Conservation (phyloP, 1,139 yeast species). For the Citeromyces hawaiiensis region DNA sequence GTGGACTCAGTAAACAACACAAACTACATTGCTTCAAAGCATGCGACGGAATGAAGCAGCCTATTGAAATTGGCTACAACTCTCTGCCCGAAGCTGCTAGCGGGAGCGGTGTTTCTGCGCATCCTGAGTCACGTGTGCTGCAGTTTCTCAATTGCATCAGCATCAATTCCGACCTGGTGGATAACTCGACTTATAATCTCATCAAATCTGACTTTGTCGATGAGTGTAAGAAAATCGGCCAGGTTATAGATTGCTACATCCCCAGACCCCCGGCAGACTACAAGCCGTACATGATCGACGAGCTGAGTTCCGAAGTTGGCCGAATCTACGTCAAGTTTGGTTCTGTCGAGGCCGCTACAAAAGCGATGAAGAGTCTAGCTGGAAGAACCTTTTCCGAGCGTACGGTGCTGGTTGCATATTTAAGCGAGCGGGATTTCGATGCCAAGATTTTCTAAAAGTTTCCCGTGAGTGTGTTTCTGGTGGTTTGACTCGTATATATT, state of each 20-base stretch:
- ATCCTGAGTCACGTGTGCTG: constrained; percentile 33
- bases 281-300: constrained; percentile 21
- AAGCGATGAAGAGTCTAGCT: constrained; percentile 49
- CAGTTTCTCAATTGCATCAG: constrained; percentile 55
- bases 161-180: constrained; percentile 41
- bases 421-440: constrained; percentile 43
- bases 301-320: constrained; percentile 51
- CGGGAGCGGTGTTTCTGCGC: constrained; percentile 6
- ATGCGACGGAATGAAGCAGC: constrained; percentile 18
- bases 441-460: constrained; percentile 7
- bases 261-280: constrained; percentile 51
- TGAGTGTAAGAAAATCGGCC: constrained; percentile 42
- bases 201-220: constrained; percentile 35
- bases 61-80: constrained; percentile 10
- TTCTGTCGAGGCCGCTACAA: constrained; percentile 32
- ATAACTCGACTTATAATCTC: constrained; percentile 33
- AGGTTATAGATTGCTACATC: constrained; percentile 40
- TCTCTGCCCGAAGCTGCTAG: constrained; percentile 5
- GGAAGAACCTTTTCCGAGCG: constrained; percentile 64
- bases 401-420: constrained; percentile 52
- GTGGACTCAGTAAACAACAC: constrained; percentile 7
- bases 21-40: constrained; percentile 18
- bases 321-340: constrained; percentile 58
- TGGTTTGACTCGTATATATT: too few species aligned
- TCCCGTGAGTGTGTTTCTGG: too few species aligned